phyloP scores from a whole-genome alignment of 1,284 basidiomycete species.

The Singerocomus inundabilis region DNA sequence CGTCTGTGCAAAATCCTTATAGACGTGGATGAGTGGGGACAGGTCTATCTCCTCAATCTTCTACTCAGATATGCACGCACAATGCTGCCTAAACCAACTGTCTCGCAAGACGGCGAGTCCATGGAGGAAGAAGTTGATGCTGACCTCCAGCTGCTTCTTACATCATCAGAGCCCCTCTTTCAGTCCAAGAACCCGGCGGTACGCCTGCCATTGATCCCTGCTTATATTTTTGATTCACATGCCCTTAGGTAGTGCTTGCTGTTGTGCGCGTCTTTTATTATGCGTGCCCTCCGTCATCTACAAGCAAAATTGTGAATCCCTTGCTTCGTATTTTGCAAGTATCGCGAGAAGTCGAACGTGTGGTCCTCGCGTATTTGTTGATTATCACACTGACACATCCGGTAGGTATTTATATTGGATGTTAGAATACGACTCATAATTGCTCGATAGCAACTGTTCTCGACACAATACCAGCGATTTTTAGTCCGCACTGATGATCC shows the following conservation, averaged over 20 bases:
- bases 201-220: slow-evolving; percentile 21
- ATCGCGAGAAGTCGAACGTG: slow-evolving; percentile 68
- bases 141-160: slow-evolving; percentile 78
- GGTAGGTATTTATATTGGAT: slow-evolving; percentile 42
- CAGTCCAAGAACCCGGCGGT: slow-evolving; percentile 87
- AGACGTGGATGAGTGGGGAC: slow-evolving; percentile 97
- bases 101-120: slow-evolving; percentile 32
- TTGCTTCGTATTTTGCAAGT: slow-evolving; percentile 65
- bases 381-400: slow-evolving; percentile 60
- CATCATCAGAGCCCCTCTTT: slow-evolving; percentile 72
- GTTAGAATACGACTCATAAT: slow-evolving; percentile 3
- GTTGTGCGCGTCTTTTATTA: slow-evolving; percentile 74
- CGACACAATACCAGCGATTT: slow-evolving; percentile 61
- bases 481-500: slow-evolving; percentile 69
- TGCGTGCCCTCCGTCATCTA: slow-evolving; percentile 57
- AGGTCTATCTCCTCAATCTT: slow-evolving; percentile 77
- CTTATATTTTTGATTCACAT: not conserved
- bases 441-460: slow-evolving; percentile 53
- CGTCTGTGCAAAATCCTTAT: slow-evolving; percentile 81
- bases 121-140: slow-evolving; percentile 56
- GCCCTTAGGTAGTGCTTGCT: slow-evolving; percentile 72
- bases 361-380: slow-evolving; percentile 70
- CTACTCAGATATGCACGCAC: slow-evolving; percentile 80
- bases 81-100: slow-evolving; percentile 76
- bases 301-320: slow-evolving; percentile 59